phyloP scores from a whole-genome alignment of 2,329 filamentous ascomycete genomes.

The Colletotrichum phormii region DNA sequence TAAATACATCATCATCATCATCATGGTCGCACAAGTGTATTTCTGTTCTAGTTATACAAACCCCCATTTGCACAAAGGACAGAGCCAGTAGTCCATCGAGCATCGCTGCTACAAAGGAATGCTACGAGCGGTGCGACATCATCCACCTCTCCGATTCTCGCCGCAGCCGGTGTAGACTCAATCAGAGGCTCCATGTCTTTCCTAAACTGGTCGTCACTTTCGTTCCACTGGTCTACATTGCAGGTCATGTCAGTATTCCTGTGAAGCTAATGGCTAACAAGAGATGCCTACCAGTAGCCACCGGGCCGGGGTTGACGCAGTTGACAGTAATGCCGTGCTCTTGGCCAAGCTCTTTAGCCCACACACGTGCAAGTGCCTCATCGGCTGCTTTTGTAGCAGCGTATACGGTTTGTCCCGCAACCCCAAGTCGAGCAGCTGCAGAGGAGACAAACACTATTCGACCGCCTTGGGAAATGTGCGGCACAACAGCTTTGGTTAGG shows the following conservation, averaged over 20 bases:
- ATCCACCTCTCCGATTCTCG: slow-evolving; percentile 43
- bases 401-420: slow-evolving; percentile 46
- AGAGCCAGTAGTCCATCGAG: slow-evolving; percentile 45
- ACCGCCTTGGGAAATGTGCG: slow-evolving; percentile 44
- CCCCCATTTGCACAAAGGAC: slow-evolving; percentile 46
- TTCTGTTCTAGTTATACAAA: slow-evolving; percentile 32
- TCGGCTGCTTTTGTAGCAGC: slow-evolving; percentile 48
- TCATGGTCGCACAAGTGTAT: not conserved
- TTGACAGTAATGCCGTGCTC: slow-evolving; percentile 44
- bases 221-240: slow-evolving; percentile 40
- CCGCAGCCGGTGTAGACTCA: slow-evolving; percentile 45
- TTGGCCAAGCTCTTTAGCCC: slow-evolving; percentile 47
- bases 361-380: slow-evolving; percentile 43
- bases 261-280: not conserved
- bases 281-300: slow-evolving; percentile 37
- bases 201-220: slow-evolving; percentile 44
- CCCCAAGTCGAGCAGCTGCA: slow-evolving; percentile 44
- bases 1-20: no score
- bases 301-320: slow-evolving; percentile 45
- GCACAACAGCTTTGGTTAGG: slow-evolving; percentile 45
- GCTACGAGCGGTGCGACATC: slow-evolving; percentile 47
- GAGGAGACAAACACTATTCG: slow-evolving; percentile 49
- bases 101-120: slow-evolving; percentile 45
- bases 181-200: slow-evolving; percentile 47
- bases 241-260: not conserved